A percentile compares a stretch with the other conserved stretches of the same genome.
These are phyloP conservation scores for Amanita polypyramis DNA, from an alignment of 768 basidiomycete species.

Conservation along the genomic window DNA sequence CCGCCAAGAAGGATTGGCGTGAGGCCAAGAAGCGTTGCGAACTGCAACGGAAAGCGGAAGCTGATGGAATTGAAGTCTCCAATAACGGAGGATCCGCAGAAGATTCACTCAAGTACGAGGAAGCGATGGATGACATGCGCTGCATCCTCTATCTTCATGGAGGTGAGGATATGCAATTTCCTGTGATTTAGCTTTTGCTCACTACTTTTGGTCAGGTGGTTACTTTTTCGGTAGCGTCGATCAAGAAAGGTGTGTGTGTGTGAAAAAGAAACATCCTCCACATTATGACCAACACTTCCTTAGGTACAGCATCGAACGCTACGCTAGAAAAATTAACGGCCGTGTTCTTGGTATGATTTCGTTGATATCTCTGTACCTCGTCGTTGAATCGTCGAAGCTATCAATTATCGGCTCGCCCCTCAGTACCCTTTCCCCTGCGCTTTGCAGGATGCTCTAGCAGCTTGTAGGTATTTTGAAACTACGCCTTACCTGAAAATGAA, in stretches of 20 bases:
- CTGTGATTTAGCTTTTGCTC: not conserved
- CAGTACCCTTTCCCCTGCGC: slow-evolving; percentile 97
- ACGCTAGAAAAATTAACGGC: slow-evolving; percentile 88
- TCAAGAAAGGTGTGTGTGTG: slow-evolving; percentile 54
- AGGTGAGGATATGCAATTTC: slow-evolving; percentile 28
- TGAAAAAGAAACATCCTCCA: not conserved
- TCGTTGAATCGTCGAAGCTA: slow-evolving; percentile 30
- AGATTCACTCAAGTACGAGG: slow-evolving; percentile 29
- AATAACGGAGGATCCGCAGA: slow-evolving; percentile 12
- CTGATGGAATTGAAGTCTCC: slow-evolving; percentile 3
- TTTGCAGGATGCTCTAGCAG: slow-evolving; percentile 79
- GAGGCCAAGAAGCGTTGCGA: slow-evolving; percentile 53
- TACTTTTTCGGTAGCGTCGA: slow-evolving; percentile 79
- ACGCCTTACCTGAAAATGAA: not conserved
- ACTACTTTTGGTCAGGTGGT: slow-evolving; percentile 39
- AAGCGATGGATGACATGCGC: slow-evolving; percentile 74
- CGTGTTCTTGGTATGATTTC: slow-evolving; percentile 60
- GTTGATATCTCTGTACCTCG: not conserved
- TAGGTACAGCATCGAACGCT: slow-evolving; percentile 69
- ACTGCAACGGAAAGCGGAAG: slow-evolving; percentile 24
- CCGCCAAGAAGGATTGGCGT: slow-evolving; percentile 73
- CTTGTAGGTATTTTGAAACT: slow-evolving; percentile 42
- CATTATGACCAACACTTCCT: not conserved
- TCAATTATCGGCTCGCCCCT: slow-evolving; percentile 83
- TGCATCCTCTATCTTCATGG: slow-evolving; percentile 81